Evolutionary conservation across 768 basidiomycete genomes (phyloP).

Genomic region (Macrocybe gigantea): DNA sequence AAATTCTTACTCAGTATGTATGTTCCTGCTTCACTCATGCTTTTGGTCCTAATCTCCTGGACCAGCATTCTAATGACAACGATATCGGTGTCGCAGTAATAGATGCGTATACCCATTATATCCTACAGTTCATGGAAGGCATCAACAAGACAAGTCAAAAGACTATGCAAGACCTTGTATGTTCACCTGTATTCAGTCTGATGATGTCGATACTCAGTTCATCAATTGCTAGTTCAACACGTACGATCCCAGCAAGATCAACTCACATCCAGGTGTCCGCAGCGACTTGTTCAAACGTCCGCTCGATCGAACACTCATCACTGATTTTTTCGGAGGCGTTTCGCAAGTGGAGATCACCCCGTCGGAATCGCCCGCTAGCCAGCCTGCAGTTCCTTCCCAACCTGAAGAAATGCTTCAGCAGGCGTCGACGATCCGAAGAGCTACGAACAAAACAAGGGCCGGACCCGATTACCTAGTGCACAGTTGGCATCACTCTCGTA

Average conservation of each 20-base stretch:
- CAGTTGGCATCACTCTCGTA: background rate
- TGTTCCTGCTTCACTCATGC: background rate
- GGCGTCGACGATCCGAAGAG: background rate
- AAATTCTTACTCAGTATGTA: constrained; percentile 86
- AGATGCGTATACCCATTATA: constrained; percentile 89
- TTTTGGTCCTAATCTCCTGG: background rate
- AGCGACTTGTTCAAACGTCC: constrained; percentile 71
- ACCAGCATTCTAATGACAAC: constrained; percentile 58
- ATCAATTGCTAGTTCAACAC: constrained; percentile 57
- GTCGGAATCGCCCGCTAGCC: background rate
- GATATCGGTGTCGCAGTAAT: constrained; percentile 96
- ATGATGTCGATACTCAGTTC: background rate
- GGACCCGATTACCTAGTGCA: background rate
- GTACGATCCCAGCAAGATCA: constrained; percentile 69
- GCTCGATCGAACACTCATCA: constrained; percentile 57
- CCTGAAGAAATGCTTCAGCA: background rate
- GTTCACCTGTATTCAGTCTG: constrained; percentile 18
- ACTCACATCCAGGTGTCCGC: constrained; percentile 87
- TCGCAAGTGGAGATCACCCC: constrained; percentile 67
- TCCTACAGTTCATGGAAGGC: constrained; percentile 86
- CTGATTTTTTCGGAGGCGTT: constrained; percentile 89
- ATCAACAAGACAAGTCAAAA: constrained; percentile 85
- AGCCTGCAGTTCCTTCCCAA: background rate
- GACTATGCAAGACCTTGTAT: constrained; percentile 77
- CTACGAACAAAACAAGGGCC: background rate